Percentiles rank a stretch among this genome's conserved stretches.
These are phyloP conservation scores for Fusarium pininemorale DNA, from an alignment of 2,329 filamentous ascomycete species.

Conservation along the genomic window DNA sequence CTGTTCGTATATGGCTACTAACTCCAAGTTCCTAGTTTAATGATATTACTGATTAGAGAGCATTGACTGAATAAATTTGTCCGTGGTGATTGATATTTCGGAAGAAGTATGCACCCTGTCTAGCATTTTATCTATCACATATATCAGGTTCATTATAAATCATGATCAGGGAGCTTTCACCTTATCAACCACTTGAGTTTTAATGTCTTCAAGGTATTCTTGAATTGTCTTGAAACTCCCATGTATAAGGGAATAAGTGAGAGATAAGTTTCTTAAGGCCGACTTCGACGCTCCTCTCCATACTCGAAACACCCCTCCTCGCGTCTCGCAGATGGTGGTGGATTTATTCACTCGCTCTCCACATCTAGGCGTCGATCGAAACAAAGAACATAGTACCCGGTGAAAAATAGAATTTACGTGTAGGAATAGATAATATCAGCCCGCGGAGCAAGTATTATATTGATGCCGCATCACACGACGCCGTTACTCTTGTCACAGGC, in stretches of 20 bases:
- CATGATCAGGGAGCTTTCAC: fast-evolving
- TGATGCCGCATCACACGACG: too few relatives aligned
- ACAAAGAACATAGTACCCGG: background rate
- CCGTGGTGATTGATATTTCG: fast-evolving
- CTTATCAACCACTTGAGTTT: fast-evolving
- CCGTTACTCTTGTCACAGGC: background rate
- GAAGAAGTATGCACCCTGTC: background rate
- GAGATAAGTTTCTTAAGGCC: background rate
- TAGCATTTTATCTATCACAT: fast-evolving
- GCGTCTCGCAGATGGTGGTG: background rate
- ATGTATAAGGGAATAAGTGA: fast-evolving
- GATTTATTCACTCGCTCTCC: background rate
- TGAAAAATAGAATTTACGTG: fast-evolving
- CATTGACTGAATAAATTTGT: fast-evolving
- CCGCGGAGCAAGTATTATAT: background rate
- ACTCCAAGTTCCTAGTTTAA: fast-evolving
- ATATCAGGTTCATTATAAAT: background rate
- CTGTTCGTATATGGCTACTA: background rate
- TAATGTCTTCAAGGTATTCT: fast-evolving
- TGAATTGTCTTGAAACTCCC: fast-evolving
- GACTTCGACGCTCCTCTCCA: fast-evolving
- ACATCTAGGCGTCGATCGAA: background rate
- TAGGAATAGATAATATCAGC: too few relatives aligned
- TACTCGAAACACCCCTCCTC: background rate
- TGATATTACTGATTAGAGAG: fast-evolving